phyloP scores from a whole-genome alignment of 2,329 filamentous ascomycete species.

The Aspergillus sp. region DNA sequence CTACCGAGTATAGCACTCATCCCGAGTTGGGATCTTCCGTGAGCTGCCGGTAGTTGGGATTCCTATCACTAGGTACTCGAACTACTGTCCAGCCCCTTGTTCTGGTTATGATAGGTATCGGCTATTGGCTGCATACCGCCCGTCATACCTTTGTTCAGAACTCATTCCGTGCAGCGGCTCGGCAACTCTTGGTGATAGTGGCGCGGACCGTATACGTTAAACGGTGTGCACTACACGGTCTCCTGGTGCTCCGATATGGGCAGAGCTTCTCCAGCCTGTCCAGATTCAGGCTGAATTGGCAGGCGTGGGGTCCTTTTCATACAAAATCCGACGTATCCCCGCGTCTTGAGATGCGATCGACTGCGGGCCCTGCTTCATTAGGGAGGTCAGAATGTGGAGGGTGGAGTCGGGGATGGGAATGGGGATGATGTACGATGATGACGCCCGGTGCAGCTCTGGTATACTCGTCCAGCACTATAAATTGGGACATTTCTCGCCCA shows the following conservation, averaged over 20 bases:
- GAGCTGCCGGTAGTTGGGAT: too few relatives aligned
- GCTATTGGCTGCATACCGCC: too few relatives aligned
- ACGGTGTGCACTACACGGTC: too few relatives aligned
- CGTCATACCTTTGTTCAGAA: too few relatives aligned
- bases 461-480: slow-evolving; percentile 3
- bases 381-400: slow-evolving; percentile 10
- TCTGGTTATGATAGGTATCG: too few relatives aligned
- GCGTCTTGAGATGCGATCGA: slow-evolving; percentile 17
- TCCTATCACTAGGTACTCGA: too few relatives aligned
- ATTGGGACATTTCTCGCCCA: neutral
- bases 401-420: slow-evolving; percentile 3
- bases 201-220: too few relatives aligned
- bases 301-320: neutral
- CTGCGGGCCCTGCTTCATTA: slow-evolving; percentile 19
- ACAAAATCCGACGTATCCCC: slow-evolving; percentile 10
- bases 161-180: too few relatives aligned
- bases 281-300: slow-evolving; percentile 8
- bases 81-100: too few relatives aligned
- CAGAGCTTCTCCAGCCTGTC: neutral
- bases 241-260: too few relatives aligned
- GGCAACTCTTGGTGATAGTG: too few relatives aligned
- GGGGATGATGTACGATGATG: slow-evolving; percentile 3
- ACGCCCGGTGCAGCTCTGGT: neutral
- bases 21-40: too few relatives aligned
- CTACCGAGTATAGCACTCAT: neutral